phyloP scores from a whole-genome alignment of 2,329 filamentous ascomycete genomes.

The Fusarium armeniacum region DNA sequence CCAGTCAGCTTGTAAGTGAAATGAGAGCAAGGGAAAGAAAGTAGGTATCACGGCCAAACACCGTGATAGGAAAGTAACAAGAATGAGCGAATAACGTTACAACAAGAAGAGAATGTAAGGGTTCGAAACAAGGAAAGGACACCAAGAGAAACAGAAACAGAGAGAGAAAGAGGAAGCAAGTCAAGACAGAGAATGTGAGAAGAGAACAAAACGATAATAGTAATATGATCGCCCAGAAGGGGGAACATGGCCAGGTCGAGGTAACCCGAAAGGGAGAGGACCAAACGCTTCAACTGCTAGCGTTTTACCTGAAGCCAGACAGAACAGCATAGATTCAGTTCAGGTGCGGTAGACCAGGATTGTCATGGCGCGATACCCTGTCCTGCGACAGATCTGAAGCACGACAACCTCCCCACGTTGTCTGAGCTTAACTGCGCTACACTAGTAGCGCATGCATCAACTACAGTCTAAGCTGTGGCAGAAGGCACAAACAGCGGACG shows the following conservation, averaged over 20 bases:
- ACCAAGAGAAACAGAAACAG: constrained; percentile 38
- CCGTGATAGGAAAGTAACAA: constrained; percentile 31
- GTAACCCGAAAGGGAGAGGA: constrained; percentile 31
- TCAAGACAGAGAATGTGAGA: constrained; percentile 36
- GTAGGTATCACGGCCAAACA: constrained; percentile 23
- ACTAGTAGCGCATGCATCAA: constrained; percentile 16
- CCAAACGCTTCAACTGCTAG: constrained; percentile 41
- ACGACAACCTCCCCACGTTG: constrained; percentile 51
- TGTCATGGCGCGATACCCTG: constrained; percentile 52
- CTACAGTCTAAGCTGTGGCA: constrained; percentile 5
- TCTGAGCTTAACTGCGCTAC: constrained; percentile 38
- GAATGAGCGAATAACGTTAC: constrained; percentile 31
- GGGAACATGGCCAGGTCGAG: constrained; percentile 6
- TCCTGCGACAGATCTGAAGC: constrained; percentile 65
- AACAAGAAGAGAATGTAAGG: constrained; percentile 31
- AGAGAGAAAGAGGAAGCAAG: constrained; percentile 35
- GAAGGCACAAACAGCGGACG: constrained; percentile 11
- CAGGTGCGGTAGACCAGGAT: constrained; percentile 40
- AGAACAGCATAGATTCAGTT: constrained; percentile 36
- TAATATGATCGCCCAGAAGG: constrained; percentile 28
- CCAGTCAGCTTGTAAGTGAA: constrained; percentile 42
- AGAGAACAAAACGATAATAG: constrained; percentile 44
- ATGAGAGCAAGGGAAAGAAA: constrained; percentile 29
- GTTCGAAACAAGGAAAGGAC: constrained; percentile 37
- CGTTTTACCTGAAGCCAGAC: constrained; percentile 46